Evolutionary conservation across 495 filamentous ascomycete genomes (phyloP).

Genomic region (Aspergillus egyptiacus): DNA sequence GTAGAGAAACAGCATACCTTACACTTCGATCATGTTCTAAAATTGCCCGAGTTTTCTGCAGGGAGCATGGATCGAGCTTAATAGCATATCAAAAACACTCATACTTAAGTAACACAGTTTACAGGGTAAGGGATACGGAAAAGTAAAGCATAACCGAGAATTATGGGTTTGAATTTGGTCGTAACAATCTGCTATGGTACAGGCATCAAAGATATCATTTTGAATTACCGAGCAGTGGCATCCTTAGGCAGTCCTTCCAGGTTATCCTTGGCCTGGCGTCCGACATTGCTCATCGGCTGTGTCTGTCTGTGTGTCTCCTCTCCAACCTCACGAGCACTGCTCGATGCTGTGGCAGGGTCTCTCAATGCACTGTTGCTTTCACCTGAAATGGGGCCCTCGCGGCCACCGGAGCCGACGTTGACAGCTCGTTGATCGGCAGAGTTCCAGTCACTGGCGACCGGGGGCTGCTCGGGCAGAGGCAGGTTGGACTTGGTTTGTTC

Average conservation of each 20-base stretch:
- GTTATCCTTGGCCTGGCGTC: slow-evolving; percentile 50
- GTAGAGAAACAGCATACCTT: no score
- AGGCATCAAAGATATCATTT: not conserved
- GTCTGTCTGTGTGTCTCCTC: slow-evolving; percentile 36
- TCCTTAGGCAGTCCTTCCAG: slow-evolving; percentile 47
- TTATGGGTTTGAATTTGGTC: slow-evolving; percentile 1
- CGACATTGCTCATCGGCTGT: slow-evolving; percentile 38
- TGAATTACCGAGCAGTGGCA: slow-evolving; percentile 32
- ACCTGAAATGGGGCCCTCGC: slow-evolving; percentile 50
- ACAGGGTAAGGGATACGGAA: slow-evolving; percentile 3
- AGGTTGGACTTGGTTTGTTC: slow-evolving; percentile 63
- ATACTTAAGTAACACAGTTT: no score
- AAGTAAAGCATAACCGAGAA: not conserved
- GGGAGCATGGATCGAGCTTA: no score
- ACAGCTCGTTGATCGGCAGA: slow-evolving; percentile 60
- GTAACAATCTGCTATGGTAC: slow-evolving; percentile 7
- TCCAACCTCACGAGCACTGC: slow-evolving; percentile 49
- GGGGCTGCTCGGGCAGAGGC: slow-evolving; percentile 72
- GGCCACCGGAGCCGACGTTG: slow-evolving; percentile 59
- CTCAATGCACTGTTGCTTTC: slow-evolving; percentile 50
- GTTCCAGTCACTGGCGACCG: slow-evolving; percentile 68
- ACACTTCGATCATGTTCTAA: no score
- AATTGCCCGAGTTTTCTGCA: no score
- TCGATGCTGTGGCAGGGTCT: slow-evolving; percentile 56
- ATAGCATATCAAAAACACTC: no score